Percentiles rank a stretch among this genome's conserved stretches.
These are phyloP conservation scores for Hypoxylon rubiginosum DNA, from an alignment of 2,329 filamentous ascomycete species.

Conservation along the genomic window DNA sequence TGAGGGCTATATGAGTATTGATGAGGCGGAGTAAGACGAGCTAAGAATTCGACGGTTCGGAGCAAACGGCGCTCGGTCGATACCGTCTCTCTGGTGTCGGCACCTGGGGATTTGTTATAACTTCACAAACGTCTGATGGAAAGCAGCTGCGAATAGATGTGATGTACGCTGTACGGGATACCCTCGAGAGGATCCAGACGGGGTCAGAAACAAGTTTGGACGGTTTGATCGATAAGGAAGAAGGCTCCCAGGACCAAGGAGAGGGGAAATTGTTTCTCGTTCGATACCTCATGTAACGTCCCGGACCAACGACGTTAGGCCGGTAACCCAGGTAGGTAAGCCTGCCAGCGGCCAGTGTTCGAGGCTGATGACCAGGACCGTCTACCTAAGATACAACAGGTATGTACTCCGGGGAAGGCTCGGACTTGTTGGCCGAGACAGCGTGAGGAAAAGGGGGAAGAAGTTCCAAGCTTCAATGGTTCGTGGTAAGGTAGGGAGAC, in stretches of 20 bases:
- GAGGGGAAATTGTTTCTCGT: conserved; percentile 29
- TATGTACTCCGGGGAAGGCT: conserved; percentile 32
- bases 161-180: conserved; percentile 17
- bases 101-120: conserved; percentile 21
- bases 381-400: conserved; percentile 20
- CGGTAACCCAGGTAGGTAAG: conserved; percentile 36
- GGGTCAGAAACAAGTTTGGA: conserved; percentile 10
- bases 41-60: conserved; percentile 23
- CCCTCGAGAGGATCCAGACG: conserved; percentile 13
- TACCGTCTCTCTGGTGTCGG: conserved; percentile 20
- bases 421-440: conserved; percentile 25
- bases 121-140: conserved; percentile 7
- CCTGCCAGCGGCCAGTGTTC: conserved; percentile 16
- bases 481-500: neutral
- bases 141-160: conserved; percentile 15
- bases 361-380: conserved; percentile 33
- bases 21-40: conserved; percentile 31
- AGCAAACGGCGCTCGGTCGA: conserved; percentile 22
- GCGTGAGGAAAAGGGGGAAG: conserved; percentile 22
- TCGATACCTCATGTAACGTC: conserved; percentile 43
- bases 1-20: conserved; percentile 12
- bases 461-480: neutral
- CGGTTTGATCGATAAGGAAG: conserved; percentile 34
- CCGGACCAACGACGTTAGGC: conserved; percentile 31
- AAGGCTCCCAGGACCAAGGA: conserved; percentile 30